Evolutionary conservation across 2,329 filamentous ascomycete species (phyloP), one percentile per base, ranked within the genome.

Genomic region (Cladosporium sp.): DNA sequence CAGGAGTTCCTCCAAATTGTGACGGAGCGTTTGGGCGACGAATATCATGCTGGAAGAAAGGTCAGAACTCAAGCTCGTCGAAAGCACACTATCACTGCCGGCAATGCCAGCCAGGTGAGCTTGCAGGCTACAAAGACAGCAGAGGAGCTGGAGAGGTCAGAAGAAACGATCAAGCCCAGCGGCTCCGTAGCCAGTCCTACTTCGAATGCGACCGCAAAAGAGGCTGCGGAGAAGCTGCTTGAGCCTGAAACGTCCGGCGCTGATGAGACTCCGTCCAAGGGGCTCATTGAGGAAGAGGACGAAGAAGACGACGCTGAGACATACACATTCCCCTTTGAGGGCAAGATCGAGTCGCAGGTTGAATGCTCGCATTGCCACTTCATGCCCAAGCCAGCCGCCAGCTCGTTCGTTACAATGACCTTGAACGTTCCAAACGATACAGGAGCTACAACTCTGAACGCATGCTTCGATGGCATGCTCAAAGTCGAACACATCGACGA

Each of bases 1-100:
- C 95, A 99, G 75, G 95, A 99, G 77, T 97, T 99, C 69, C 80
- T 99, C 64, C 95, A 99, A 79, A 89, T 98, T 58, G 90, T 99
- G 14, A 91, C 92, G 2, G 94, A 99, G 80, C 86, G 94, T 61
- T 82, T 99, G 64, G 93, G 92, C 73, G 95, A 99, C 74, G 95
- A 99, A 78, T 97, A 97, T 73, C 89, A 96, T 75, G 93, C 93
- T 4, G 93, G 92, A 1, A 85, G 86, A 72, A 86, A 90, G 74
- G 93, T 92, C 14, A 85, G 93, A 68, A 81, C 80, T 54, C 83
- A 86, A 65, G 87, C 87, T 3, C 80, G 76, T 57, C 65, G 67
- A 21, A 54, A 65, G 56, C 64, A 60, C 48, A 68, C 57, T 61
- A 30, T 43, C 28, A 18, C 32, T 6, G 28, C 46, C 16, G 30